Percentiles rank a stretch among this genome's conserved stretches.
These are phyloP conservation scores for Plasmodium relictum DNA, from an alignment of 169 alveolate genomes.

Conservation along the genomic window DNA sequence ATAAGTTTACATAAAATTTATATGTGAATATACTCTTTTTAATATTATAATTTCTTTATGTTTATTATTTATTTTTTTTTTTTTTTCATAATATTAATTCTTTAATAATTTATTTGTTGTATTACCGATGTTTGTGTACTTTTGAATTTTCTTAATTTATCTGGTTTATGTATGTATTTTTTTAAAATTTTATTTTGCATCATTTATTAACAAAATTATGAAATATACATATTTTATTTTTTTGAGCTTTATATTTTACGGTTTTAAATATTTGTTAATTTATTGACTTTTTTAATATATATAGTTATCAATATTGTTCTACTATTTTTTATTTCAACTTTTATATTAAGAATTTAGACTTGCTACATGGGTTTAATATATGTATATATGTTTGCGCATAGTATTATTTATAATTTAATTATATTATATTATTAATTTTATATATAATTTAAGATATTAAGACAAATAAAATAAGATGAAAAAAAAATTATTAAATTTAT, in stretches of 20 bases:
- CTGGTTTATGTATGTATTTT: slow-evolving; percentile 25
- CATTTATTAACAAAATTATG: slow-evolving; percentile 18
- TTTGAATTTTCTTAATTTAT: slow-evolving; percentile 14
- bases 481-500: slow-evolving; percentile 11
- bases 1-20: slow-evolving; percentile 8
- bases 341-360: slow-evolving; percentile 34
- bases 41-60: background rate
- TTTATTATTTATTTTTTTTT: background rate
- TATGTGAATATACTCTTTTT: slow-evolving; percentile 25
- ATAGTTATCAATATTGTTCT: slow-evolving; percentile 31
- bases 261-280: slow-evolving; percentile 32
- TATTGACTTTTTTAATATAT: slow-evolving; percentile 39
- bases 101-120: slow-evolving; percentile 67
- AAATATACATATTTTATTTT: slow-evolving; percentile 6
- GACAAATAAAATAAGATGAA: slow-evolving; percentile 10
- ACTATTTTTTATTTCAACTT: slow-evolving; percentile 21
- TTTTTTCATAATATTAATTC: slow-evolving; percentile 22
- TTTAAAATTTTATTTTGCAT: slow-evolving; percentile 16
- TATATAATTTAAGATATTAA: slow-evolving; percentile 27
- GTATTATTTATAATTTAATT: slow-evolving; percentile 33
- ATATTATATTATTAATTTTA: slow-evolving; percentile 30
- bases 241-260: slow-evolving; percentile 49
- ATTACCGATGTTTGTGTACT: slow-evolving; percentile 63
- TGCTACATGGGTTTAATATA: slow-evolving; percentile 22
- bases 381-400: slow-evolving; percentile 23